Evolutionary conservation across 768 basidiomycete genomes (phyloP).

Genomic region (Tephrocybe sp.): DNA sequence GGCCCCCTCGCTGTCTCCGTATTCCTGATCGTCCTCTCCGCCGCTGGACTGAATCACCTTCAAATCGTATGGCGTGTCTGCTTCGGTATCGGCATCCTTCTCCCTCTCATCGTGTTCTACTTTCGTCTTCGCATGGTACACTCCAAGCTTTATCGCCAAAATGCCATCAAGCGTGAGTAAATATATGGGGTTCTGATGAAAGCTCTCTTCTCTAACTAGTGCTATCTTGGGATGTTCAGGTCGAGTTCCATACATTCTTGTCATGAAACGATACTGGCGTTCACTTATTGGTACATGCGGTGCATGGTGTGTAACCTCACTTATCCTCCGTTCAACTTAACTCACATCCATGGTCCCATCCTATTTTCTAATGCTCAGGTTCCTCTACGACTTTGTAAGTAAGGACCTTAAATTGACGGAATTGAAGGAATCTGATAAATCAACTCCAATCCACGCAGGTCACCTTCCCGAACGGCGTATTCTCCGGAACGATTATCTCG

Average conservation of each 20-base stretch:
- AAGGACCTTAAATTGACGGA: background rate
- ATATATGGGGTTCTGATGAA: background rate
- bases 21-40: slow-evolving; percentile 67
- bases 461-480: slow-evolving; percentile 68
- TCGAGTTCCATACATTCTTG: slow-evolving; percentile 58
- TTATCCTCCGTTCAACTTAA: background rate
- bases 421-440: background rate
- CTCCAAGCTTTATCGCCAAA: slow-evolving; percentile 57
- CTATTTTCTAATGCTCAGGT: background rate
- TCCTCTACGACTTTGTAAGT: background rate
- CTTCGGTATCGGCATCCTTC: slow-evolving; percentile 59
- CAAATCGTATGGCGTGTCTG: slow-evolving; percentile 66
- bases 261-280: slow-evolving; percentile 64
- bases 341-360: background rate
- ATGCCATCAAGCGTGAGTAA: slow-evolving; percentile 59
- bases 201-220: background rate
- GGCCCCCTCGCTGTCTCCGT: slow-evolving; percentile 64
- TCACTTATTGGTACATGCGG: slow-evolving; percentile 69
- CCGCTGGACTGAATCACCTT: slow-evolving; percentile 59
- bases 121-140: slow-evolving; percentile 75
- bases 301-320: slow-evolving; percentile 47
- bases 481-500: slow-evolving; percentile 45
- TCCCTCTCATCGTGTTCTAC: slow-evolving; percentile 66
- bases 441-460: slow-evolving; percentile 32
- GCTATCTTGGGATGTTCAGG: slow-evolving; percentile 26